A percentile compares a stretch with the other conserved stretches of the same genome.
Conservation (phyloP, 352 stramenopile genomes). For the Phytophthora sansomeana region DNA sequence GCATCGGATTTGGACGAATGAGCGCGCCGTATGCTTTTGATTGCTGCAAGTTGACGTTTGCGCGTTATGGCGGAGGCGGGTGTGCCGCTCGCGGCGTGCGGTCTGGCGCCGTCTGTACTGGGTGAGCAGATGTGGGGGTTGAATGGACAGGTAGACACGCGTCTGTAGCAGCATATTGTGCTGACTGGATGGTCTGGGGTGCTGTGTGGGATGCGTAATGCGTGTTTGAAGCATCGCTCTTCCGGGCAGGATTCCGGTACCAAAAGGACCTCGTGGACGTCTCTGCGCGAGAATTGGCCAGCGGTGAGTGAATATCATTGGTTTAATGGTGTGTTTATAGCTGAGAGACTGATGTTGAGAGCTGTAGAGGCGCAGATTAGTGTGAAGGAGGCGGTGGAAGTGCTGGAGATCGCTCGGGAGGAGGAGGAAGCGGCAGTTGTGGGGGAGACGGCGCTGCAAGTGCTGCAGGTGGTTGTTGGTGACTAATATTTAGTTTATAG, state of each 20-base stretch:
- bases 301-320: constrained; percentile 36
- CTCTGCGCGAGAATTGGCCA: constrained; percentile 63
- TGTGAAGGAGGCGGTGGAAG: constrained; percentile 45
- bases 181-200: background rate
- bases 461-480: constrained; percentile 45
- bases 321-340: background rate
- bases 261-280: constrained; percentile 57
- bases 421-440: constrained; percentile 17
- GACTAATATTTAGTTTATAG: background rate
- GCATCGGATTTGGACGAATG: constrained; percentile 9
- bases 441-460: constrained; percentile 51
- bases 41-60: constrained; percentile 24
- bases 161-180: background rate
- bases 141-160: background rate
- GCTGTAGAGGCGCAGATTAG: constrained; percentile 51
- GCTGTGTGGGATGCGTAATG: background rate
- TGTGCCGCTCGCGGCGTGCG: constrained; percentile 59
- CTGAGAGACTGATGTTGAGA: background rate
- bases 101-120: constrained; percentile 65
- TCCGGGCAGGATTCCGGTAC: constrained; percentile 71
- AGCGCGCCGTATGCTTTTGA: background rate
- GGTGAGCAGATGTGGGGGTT: constrained; percentile 28
- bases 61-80: constrained; percentile 23
- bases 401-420: constrained; percentile 32
- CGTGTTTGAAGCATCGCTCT: constrained; percentile 50